These are phyloP conservation scores for Penicillium corylophilum DNA, from an alignment of 2,329 filamentous ascomycete genomes.

Conservation along the genomic window DNA sequence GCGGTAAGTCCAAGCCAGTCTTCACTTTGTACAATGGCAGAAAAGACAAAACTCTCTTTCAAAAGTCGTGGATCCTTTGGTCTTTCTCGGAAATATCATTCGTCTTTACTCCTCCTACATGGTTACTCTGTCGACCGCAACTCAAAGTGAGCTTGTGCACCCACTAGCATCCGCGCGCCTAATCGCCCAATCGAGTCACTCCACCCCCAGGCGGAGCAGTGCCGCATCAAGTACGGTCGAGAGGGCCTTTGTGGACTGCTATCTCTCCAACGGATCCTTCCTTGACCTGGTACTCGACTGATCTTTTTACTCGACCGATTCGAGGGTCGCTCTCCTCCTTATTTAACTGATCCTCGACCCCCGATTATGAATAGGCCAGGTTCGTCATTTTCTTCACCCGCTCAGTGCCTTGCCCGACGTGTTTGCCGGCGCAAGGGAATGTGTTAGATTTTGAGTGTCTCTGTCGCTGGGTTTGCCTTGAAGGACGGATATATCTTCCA, in stretches of 20 bases:
- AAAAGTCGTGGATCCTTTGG: neutral
- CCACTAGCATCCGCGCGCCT: slow-evolving; percentile 21
- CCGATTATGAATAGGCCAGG: slow-evolving; percentile 51
- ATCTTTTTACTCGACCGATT: slow-evolving; percentile 11
- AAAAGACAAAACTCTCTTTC: neutral
- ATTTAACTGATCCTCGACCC: neutral
- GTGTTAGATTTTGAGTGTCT: neutral
- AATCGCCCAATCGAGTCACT: slow-evolving; percentile 27
- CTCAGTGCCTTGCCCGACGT: slow-evolving; percentile 7
- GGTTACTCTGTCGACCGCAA: neutral
- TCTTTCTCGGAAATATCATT: neutral
- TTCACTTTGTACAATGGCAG: neutral
- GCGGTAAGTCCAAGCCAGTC: slow-evolving; percentile 4
- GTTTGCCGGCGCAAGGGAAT: slow-evolving; percentile 6
- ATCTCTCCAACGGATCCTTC: slow-evolving; percentile 17
- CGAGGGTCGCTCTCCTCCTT: slow-evolving; percentile 14
- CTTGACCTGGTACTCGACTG: slow-evolving; percentile 6
- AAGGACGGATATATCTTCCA: neutral
- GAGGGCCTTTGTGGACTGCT: slow-evolving; percentile 19
- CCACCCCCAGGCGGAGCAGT: slow-evolving; percentile 31
- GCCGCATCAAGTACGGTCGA: slow-evolving; percentile 23
- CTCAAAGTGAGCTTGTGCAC: slow-evolving; percentile 7
- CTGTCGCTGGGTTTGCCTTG: slow-evolving; percentile 9
- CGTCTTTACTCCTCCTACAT: neutral
- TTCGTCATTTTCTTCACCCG: slow-evolving; percentile 38